A percentile compares a stretch with the other conserved stretches of the same genome.
Conservation (phyloP, 2,329 filamentous ascomycete species). For the Helotiales sp. region DNA sequence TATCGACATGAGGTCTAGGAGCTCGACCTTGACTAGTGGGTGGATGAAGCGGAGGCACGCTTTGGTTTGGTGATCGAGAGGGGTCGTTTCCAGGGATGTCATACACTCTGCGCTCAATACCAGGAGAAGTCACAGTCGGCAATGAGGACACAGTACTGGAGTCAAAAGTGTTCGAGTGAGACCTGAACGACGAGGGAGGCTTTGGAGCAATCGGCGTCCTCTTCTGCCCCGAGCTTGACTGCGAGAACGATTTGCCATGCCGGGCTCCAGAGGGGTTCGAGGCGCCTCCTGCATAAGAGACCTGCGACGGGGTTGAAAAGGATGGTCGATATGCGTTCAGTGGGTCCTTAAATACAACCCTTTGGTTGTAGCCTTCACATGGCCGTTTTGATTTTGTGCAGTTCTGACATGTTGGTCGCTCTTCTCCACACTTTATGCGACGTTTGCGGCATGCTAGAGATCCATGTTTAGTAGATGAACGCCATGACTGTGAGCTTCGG, state of each 20-base stretch:
- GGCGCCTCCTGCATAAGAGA: slow-evolving; percentile 6
- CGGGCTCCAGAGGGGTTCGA: slow-evolving; percentile 17
- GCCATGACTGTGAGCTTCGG: neutral
- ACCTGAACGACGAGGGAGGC: neutral
- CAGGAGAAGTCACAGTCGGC: slow-evolving; percentile 3
- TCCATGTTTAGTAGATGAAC: neutral
- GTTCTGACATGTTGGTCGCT: slow-evolving; percentile 76
- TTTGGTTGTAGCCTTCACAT: slow-evolving; percentile 82
- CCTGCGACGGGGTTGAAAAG: slow-evolving; percentile 38
- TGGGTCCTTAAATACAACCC: slow-evolving; percentile 77
- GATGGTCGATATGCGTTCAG: slow-evolving; percentile 53
- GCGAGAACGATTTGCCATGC: slow-evolving; percentile 12
- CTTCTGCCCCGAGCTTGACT: slow-evolving; percentile 9
- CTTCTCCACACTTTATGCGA: slow-evolving; percentile 96
- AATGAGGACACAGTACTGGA: slow-evolving; percentile 1
- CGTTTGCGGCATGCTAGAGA: slow-evolving; percentile 82
- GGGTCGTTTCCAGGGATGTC: slow-evolving; percentile 2
- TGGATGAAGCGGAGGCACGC: neutral
- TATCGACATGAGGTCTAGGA: slow-evolving; percentile 9
- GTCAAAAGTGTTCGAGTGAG: slow-evolving; percentile 1
- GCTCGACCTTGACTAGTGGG: neutral
- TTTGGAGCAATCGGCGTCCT: slow-evolving; percentile 6
- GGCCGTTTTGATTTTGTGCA: slow-evolving; percentile 83
- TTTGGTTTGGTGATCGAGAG: neutral
- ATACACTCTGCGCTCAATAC: slow-evolving; percentile 7